Percentiles rank a stretch among this genome's conserved stretches.
Evolutionary conservation across 805 yeast species (phyloP).

Genomic region (Blastobotrys attinorum): DNA sequence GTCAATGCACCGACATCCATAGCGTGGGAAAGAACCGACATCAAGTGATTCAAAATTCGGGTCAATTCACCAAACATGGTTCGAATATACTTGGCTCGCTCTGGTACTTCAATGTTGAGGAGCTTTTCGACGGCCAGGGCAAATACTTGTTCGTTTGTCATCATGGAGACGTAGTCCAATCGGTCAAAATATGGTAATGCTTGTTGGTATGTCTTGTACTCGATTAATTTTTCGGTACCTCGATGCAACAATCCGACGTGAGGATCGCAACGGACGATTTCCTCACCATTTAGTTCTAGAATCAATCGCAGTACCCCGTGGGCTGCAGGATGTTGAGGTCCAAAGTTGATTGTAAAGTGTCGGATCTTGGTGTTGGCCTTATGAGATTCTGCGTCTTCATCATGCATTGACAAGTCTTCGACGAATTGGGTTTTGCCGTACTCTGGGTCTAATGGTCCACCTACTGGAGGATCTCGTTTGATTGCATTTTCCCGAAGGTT

Average conservation of each 20-base stretch:
- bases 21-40: constrained; percentile 81
- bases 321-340: constrained; percentile 94
- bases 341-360: constrained; percentile 84
- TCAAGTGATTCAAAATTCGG: constrained; percentile 72
- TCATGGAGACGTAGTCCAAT: constrained; percentile 76
- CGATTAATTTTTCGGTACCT: constrained; percentile 85
- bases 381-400: constrained; percentile 11
- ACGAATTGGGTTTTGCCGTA: constrained; percentile 25
- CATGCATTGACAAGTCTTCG: constrained; percentile 24
- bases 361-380: constrained; percentile 46
- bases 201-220: constrained; percentile 78
- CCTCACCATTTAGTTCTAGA: constrained; percentile 82
- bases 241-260: constrained; percentile 83
- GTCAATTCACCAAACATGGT: constrained; percentile 84
- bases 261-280: constrained; percentile 78
- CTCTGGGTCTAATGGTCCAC: constrained; percentile 25
- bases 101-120: constrained; percentile 75
- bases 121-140: constrained; percentile 78
- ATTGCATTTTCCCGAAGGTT: constrained; percentile 6
- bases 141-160: constrained; percentile 85
- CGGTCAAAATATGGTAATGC: constrained; percentile 86
- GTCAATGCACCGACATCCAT: constrained; percentile 95
- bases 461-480: constrained; percentile 21
- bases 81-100: constrained; percentile 77
- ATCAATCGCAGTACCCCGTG: constrained; percentile 86